These are phyloP conservation scores for Cryphonectria radicalis DNA, from an alignment of 2,329 filamentous ascomycete species.

Conservation along the genomic window DNA sequence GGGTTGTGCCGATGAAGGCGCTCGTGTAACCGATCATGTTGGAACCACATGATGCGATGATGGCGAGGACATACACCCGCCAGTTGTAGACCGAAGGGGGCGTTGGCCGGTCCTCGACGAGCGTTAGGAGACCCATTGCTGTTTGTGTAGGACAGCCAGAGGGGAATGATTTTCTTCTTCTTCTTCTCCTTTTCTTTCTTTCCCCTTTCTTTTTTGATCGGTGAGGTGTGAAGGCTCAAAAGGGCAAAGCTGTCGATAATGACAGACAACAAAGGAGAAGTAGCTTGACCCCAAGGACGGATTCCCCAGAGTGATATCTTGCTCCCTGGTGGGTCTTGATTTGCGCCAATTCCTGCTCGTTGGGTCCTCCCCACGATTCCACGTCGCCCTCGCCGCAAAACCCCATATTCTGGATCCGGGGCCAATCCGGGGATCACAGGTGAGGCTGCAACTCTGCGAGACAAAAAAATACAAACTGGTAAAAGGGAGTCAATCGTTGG, in stretches of 20 bases:
- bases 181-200: neutral
- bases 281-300: neutral
- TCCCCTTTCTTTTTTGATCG: no score
- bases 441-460: conserved; percentile 11
- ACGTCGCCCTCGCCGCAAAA: conserved; percentile 11
- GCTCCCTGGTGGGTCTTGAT: neutral
- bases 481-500: neutral
- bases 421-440: conserved; percentile 8
- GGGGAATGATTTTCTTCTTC: neutral
- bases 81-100: conserved; percentile 60
- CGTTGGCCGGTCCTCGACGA: conserved; percentile 62
- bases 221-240: neutral
- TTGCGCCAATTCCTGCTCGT: conserved; percentile 6
- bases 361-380: conserved; percentile 8
- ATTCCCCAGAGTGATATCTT: conserved; percentile 8
- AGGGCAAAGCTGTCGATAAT: neutral
- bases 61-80: conserved; percentile 55
- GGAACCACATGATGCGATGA: conserved; percentile 58
- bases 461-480: neutral
- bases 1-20: conserved; percentile 78
- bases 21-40: conserved; percentile 67
- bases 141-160: neutral
- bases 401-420: conserved; percentile 12
- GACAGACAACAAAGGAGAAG: neutral
- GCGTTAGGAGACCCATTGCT: conserved; percentile 15